Base-by-base conservation (phyloP, 2,329 filamentous ascomycete species). In the Diaporthe sp. region DNA sequence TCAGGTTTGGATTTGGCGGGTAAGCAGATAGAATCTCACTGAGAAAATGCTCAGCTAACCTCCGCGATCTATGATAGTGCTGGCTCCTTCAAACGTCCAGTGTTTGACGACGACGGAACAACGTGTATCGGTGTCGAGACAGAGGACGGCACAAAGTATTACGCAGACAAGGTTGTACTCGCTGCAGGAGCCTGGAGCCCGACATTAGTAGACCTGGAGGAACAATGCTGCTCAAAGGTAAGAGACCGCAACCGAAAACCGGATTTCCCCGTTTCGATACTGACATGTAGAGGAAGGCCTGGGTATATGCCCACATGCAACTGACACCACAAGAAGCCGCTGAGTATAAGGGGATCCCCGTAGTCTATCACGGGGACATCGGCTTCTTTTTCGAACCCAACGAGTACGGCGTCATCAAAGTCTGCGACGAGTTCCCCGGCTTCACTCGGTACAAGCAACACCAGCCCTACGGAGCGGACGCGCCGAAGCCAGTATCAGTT, bases 361-460 rank as follows among this genome's bases (percentile, higher is more conserved):
- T 87, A 0, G 80, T 88, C 1, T 87, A 87, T 76, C 85, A 88
- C 47, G 82, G 85, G 56, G 84, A 85, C 7, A 79, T 84, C 39
- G 86, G 86, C 1, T 88, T 88, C 79, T 87, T 87, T 79, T 87
- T 88, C 79, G 86, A 88, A 72, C 84, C 84, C 1, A 83, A 84
- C 66, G 84, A 85, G 79, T 81, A 80, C 13, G 82, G 84, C 4
- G 75, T 83, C 59, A 80, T 84, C 70, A 84, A 84, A 39, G 80
- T 84, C 51, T 84, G 82, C 75, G 81, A 84, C 75, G 82, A 84
- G 74, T 83, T 83, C 72, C 82, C 82, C 2, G 82, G 82, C n/a
- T 86, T 84, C 76, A 83, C 79, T 44, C 80, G 80, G 10, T 83
- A 81, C 76, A 81, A 81, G 75, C 71, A 74, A 42, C 81, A 81